Conservation (phyloP, 2,329 filamentous ascomycete genomes). For the Apiospora aurea region DNA sequence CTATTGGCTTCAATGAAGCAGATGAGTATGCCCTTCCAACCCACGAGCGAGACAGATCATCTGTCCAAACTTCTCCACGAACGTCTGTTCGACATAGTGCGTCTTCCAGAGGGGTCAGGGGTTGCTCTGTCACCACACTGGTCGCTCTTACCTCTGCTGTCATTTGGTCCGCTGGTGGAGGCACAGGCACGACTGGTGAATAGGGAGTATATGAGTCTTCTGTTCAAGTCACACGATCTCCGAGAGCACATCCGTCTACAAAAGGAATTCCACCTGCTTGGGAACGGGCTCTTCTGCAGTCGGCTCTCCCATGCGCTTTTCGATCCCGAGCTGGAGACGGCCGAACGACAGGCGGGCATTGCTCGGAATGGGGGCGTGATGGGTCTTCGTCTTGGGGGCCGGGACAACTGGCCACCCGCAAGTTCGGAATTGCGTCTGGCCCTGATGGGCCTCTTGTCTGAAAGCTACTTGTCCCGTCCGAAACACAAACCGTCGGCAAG, state of each 20-base stretch:
- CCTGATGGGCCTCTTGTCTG: slow-evolving; percentile 82
- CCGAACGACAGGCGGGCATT: slow-evolving; percentile 74
- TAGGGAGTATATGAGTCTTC: slow-evolving; percentile 73
- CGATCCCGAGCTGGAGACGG: slow-evolving; percentile 79
- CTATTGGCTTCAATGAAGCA: slow-evolving; percentile 59
- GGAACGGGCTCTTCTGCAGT: slow-evolving; percentile 83
- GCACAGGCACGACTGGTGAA: slow-evolving; percentile 82
- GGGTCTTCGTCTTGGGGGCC: slow-evolving; percentile 81
- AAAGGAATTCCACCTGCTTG: slow-evolving; percentile 81
- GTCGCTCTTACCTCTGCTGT: slow-evolving; percentile 71
- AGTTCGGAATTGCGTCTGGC: slow-evolving; percentile 92
- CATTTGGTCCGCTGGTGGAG: slow-evolving; percentile 75
- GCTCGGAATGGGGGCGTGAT: slow-evolving; percentile 75
- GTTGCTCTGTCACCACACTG: slow-evolving; percentile 58
- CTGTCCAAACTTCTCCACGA: slow-evolving; percentile 50
- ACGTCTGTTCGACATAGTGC: slow-evolving; percentile 44
- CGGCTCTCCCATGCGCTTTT: slow-evolving; percentile 85
- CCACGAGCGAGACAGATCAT: slow-evolving; percentile 40
- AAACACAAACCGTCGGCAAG: slow-evolving; percentile 33
- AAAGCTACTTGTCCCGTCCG: slow-evolving; percentile 64
- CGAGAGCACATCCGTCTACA: slow-evolving; percentile 77
- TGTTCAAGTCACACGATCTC: slow-evolving; percentile 78
- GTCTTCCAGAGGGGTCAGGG: slow-evolving; percentile 28
- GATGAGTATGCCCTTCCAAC: slow-evolving; percentile 46
- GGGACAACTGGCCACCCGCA: slow-evolving; percentile 89